Percentiles rank a stretch among this genome's conserved stretches.
Evolutionary conservation across 139 green algal genomes (phyloP).

Genomic region (Edaphochlamys debaryana): DNA sequence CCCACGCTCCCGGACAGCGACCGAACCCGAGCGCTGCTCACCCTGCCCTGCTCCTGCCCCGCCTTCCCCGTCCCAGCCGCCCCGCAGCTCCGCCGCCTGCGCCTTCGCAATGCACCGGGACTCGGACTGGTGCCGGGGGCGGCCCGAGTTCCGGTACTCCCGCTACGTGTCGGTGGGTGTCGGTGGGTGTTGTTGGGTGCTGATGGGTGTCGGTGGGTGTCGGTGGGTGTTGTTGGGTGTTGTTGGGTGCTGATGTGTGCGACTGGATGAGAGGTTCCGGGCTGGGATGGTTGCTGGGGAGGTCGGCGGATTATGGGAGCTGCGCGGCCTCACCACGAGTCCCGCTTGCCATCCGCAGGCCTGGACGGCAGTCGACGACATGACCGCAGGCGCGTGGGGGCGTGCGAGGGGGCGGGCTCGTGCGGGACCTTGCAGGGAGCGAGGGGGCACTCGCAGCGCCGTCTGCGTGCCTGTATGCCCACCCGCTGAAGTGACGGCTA

Average conservation of each 20-base stretch:
- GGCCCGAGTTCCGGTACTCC: constrained; percentile 6
- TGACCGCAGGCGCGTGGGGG: neutral
- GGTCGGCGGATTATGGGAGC: neutral
- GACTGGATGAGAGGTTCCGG: no score
- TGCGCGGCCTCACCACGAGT: neutral
- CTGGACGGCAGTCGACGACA: constrained; percentile 28
- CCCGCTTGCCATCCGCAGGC: neutral
- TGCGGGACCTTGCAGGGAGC: neutral
- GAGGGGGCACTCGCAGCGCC: no score
- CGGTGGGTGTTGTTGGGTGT: no score
- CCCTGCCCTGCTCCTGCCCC: no score
- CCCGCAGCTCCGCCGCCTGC: neutral
- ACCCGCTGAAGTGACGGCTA: no score
- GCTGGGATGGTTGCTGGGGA: neutral
- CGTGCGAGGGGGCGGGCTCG: no score
- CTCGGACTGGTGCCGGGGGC: constrained; percentile 35
- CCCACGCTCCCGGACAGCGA: no score
- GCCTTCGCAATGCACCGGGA: constrained; percentile 33
- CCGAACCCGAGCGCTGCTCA: no score
- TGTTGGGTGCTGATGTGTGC: no score
- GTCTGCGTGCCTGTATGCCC: no score
- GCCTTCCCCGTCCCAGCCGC: no score
- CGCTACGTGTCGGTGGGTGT: constrained; percentile 20
- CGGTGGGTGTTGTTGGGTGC: neutral
- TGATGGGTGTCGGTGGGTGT: neutral